phyloP scores from a whole-genome alignment of 768 basidiomycete genomes.

The Rossbeevera mucosa region DNA sequence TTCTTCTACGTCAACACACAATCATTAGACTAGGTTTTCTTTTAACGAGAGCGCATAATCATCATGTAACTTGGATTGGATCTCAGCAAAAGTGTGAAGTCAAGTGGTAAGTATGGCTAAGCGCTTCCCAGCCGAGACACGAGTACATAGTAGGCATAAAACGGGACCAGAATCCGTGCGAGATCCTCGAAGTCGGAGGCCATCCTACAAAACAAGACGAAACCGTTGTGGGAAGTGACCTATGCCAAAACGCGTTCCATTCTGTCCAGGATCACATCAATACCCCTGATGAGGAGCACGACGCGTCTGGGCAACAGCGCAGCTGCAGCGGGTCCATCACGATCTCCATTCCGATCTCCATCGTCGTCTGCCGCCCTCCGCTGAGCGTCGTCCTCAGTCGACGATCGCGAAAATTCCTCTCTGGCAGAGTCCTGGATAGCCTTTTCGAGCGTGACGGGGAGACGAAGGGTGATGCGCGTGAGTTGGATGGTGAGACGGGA shows the following conservation, averaged over 20 bases:
- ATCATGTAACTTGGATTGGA: constrained; percentile 9
- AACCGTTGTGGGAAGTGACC: not conserved
- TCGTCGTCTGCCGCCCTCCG: constrained; percentile 3
- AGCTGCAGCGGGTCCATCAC: constrained; percentile 11
- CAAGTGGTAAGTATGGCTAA: too few relatives aligned
- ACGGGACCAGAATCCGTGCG: not conserved
- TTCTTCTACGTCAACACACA: not conserved
- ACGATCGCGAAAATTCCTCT: constrained; percentile 6
- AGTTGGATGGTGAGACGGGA: constrained; percentile 73
- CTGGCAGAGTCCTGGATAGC: constrained; percentile 46
- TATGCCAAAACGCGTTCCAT: constrained; percentile 54
- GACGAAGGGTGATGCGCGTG: constrained; percentile 67
- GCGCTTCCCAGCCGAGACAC: not conserved
- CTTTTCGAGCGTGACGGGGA: constrained; percentile 70
- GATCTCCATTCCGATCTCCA: constrained; percentile 8
- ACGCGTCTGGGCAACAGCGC: constrained; percentile 54
- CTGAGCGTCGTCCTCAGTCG: not conserved
- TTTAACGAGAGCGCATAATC: constrained; percentile 14
- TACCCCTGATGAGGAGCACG: constrained; percentile 54
- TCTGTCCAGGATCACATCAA: constrained; percentile 59
- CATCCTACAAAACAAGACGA: not conserved
- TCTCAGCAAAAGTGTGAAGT: not conserved
- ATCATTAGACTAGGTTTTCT: constrained; percentile 15
- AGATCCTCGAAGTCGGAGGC: not conserved
- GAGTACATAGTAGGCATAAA: not conserved